Evolutionary conservation across 257 asterid species (phyloP), one percentile per base, ranked within the genome.

Genomic region (Nicotiana benthamiana): DNA sequence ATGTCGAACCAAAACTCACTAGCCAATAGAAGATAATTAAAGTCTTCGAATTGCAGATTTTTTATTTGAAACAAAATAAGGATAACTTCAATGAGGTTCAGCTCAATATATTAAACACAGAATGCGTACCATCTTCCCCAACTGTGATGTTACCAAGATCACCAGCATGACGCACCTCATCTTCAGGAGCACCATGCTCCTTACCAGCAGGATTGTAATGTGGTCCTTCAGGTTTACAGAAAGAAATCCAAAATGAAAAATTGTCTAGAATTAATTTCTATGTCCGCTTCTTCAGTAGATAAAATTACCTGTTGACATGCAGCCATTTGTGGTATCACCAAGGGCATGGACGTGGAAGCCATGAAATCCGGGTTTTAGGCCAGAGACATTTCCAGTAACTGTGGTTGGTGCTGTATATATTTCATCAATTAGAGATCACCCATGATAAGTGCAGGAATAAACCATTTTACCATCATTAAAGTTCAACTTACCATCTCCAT

Each of bases 271-370:
- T 9, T 9, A 8, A 24, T 75, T 9, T 9, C 15, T n/a, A 6
- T 66, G 70, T 30, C 28, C 3, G 12, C 9, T 28, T 60, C 36
- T 24, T 2, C 20, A 27, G 70, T 27, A 82, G 64, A 48, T 54
- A 80, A 68, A 60, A 56, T 88, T 89, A 95, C 99, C 99, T n/a
- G 99, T 96, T 61, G 98, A 96, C 96, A 92, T 77, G 82, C 99
- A 96, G 43, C 99, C 99, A 22, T 96, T 96, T 85, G 99, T 96
- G 76, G 99, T 96, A 92, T 96, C 99, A 83, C 99, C 99, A 84
- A 94, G 97, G 79, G 99, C 97, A 67, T 96, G 98, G 62, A 96
- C 97, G 60, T 96, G 99, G 87, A 96, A 96, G 79, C 99, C 99
- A 66, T 96, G 99, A 74, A 54, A 90, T 54, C 99, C 99, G 20